Conservation (phyloP, 1,284 basidiomycete species). For the Xanthoconium separans region DNA sequence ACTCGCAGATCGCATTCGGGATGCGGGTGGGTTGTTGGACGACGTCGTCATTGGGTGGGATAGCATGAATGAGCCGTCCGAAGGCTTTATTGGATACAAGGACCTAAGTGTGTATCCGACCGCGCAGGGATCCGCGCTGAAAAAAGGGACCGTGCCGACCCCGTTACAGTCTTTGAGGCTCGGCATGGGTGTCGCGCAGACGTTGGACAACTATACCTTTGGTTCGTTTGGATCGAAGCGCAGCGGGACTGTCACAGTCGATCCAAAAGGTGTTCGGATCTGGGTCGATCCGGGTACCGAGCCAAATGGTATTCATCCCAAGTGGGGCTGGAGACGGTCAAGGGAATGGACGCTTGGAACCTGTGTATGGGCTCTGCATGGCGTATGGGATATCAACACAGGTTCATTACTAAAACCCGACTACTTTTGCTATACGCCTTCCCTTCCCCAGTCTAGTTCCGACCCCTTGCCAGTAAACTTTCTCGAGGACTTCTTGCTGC, state of each 20-base stretch:
- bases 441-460: slow-evolving; percentile 7
- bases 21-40: slow-evolving; percentile 76
- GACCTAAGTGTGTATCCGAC: slow-evolving; percentile 70
- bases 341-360: slow-evolving; percentile 79
- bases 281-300: slow-evolving; percentile 62
- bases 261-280: slow-evolving; percentile 76
- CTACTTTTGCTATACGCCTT: slow-evolving; percentile 68
- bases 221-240: slow-evolving; percentile 77
- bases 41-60: slow-evolving; percentile 96
- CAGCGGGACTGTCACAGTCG: slow-evolving; percentile 73
- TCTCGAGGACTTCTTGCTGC: slow-evolving; percentile 80
- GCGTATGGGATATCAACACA: slow-evolving; percentile 83
- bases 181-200: slow-evolving; percentile 85
- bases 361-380: slow-evolving; percentile 92
- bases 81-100: slow-evolving; percentile 79
- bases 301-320: slow-evolving; percentile 47
- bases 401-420: slow-evolving; percentile 70
- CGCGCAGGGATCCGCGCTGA: slow-evolving; percentile 68
- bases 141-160: slow-evolving; percentile 86
- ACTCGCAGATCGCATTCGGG: slow-evolving; percentile 71
- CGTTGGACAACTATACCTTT: slow-evolving; percentile 86
- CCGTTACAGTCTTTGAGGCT: slow-evolving; percentile 83
- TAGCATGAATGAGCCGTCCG: slow-evolving; percentile 91
- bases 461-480: slow-evolving; percentile 56
- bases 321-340: slow-evolving; percentile 37